These are phyloP conservation scores for Schwanniomyces pseudopolymorphus DNA, from an alignment of 805 yeast species.

Conservation along the genomic window DNA sequence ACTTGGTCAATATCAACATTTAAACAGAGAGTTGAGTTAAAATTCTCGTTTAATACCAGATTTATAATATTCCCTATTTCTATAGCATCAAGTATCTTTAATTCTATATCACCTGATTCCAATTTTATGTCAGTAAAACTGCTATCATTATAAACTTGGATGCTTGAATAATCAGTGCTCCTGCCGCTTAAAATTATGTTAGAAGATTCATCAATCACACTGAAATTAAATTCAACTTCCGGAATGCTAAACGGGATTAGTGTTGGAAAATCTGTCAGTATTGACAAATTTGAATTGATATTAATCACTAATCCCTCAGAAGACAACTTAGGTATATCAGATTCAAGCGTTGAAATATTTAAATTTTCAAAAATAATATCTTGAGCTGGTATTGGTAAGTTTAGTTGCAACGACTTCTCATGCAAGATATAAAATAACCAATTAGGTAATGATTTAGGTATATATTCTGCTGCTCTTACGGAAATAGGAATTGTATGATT, in stretches of 20 bases:
- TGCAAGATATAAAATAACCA: constrained; percentile 24
- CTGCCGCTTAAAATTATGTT: constrained; percentile 7
- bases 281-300: constrained; percentile 4
- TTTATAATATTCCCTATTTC: constrained; percentile 15
- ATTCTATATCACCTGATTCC: constrained; percentile 7
- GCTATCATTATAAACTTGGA: constrained; percentile 2
- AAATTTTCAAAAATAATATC: background rate
- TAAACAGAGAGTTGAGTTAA: constrained; percentile 4
- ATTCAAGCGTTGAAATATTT: background rate
- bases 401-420: constrained; percentile 10
- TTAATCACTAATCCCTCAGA: background rate
- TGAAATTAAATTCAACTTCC: constrained; percentile 7
- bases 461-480: constrained; percentile 16
- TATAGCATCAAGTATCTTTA: constrained; percentile 9
- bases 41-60: constrained; percentile 7
- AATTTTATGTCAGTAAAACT: constrained; percentile 5
- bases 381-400: constrained; percentile 12
- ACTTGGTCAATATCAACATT: constrained; percentile 14
- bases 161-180: constrained; percentile 7
- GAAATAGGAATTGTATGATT: constrained; percentile 14
- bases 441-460: constrained; percentile 15
- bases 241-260: constrained; percentile 3
- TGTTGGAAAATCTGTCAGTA: background rate
- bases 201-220: constrained; percentile 3
- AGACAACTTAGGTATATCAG: background rate